Base-by-base conservation (phyloP, 768 basidiomycete species). In the Serendipita sp. region DNA sequence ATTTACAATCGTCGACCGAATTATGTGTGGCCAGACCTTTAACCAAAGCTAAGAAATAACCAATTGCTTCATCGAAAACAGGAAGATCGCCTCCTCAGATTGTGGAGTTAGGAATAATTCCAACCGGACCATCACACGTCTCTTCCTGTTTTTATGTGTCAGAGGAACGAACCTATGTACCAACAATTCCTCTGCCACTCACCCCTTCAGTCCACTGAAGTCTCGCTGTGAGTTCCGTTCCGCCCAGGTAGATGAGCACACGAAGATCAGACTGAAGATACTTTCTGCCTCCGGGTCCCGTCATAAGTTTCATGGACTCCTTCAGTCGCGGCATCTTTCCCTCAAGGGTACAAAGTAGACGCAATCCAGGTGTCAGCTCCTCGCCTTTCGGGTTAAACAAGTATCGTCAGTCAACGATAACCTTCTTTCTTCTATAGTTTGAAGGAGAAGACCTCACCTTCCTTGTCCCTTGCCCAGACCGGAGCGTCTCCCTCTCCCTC, bases 201-300 rank as follows among this genome's bases (percentile, higher is more conserved):
- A 58, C 62, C 56, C 44, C 44, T 53, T 63, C 62, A 3, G 42
- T 22, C 62, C 62, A 63, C 11, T 56, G 31, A 28, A 63, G 51
- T 41, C 53, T 22, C 3, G 62, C 62, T 20, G 34, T 38, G 31
- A 63, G 28, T 0, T 34, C 34, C 3, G 62, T 63, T 3, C 31
- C 38, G 1, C 62, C 62, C 17, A 63, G 42, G 22, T 16, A 58
- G n/a, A 63, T 58, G 20, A 42, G 31, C 34, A 63, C 62, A 26
- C 44, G 51, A 24, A 63, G 33, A 31, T 58, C 31, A 56, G 26
- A 26, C 28, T 38, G 50, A 24, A 28, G 56, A 42, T 63, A 63
- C 34, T 56, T 42, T n/a, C n/a, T 22, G 3, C 62, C 62, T 22
- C 48, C 26, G 13, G 34, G 20, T 9, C 62, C 62, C 3, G 20